Evolutionary conservation across 495 filamentous ascomycete species (phyloP), one percentile per base, ranked within the genome.

Genomic region (Tuber calosporum): DNA sequence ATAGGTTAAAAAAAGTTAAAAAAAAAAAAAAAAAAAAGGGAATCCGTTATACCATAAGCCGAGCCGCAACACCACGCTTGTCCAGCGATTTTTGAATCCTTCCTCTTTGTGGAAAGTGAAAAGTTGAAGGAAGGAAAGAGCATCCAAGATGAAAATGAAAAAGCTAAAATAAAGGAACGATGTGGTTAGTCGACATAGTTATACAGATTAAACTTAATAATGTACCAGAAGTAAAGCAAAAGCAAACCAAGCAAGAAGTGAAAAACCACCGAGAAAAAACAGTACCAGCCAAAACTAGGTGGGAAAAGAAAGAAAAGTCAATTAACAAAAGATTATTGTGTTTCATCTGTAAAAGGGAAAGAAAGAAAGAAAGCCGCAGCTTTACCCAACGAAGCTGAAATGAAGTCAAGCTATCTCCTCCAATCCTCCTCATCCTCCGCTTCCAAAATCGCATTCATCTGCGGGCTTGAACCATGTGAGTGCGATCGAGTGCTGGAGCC

Each of bases 381-480:
- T 62, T 30, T 34, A 34, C 53, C 13, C 13, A 62, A 62, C 26
- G 11, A 62, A 62, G 53, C 5, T 30, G 2, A 34, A 62, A 34
- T 13, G 53, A 34, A 62, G 26, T 34, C 30, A 26, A n/a, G 45
- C 15, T 62, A 62, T 5, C 11, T 62, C 53, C 53, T 62, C 26
- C 26, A 26, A 66, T 41, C 38, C 43, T 67, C 66, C 66, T 80
- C 75, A 68, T 80, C 78, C 66, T 77, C 74, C 72, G 69, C 75
- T 45, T 79, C 78, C 48, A 73, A 19, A 38, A 80, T 80, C 53
- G 69, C 71, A 17, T 76, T 72, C 78, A 80, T 80, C 53, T 80
- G 72, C 11, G 74, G 77, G 69, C 69, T 72, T 36, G 58, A 67
- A 34, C 77, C 76, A 36, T 75, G 76, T 19, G 76, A 78, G 6